Evolutionary conservation across 106 monocot genomes (phyloP).

Genomic region (Dendrobium huoshanense): DNA sequence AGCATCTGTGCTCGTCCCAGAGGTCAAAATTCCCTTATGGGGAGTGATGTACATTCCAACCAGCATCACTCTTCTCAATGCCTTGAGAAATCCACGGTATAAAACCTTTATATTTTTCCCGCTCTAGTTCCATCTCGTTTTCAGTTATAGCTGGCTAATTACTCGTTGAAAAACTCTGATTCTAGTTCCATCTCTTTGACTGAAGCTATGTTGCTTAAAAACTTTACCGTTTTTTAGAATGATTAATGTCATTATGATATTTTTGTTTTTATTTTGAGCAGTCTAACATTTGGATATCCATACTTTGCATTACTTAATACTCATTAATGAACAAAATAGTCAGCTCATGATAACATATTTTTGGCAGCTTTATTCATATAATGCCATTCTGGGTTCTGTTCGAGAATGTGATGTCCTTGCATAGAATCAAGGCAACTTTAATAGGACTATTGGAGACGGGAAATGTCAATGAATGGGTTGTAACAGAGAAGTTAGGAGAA

Average conservation of each 20-base stretch:
- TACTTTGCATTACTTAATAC: too few species aligned
- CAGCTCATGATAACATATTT: not conserved
- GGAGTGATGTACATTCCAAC: slow-evolving; percentile 26
- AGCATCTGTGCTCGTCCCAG: slow-evolving; percentile 21
- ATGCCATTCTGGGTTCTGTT: slow-evolving; percentile 37
- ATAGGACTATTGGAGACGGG: slow-evolving; percentile 28
- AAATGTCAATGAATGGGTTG: slow-evolving; percentile 43
- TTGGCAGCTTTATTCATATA: slow-evolving; percentile 2
- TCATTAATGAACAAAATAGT: too few species aligned
- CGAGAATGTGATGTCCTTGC: slow-evolving; percentile 52
- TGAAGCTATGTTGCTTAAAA: not conserved
- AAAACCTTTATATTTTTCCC: not conserved
- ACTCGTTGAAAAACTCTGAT: not conserved
- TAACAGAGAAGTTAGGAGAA: slow-evolving; percentile 42
- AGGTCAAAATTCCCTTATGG: slow-evolving; percentile 30
- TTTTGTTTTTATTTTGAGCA: not conserved
- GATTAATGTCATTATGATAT: not conserved
- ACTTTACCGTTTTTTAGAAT: not conserved
- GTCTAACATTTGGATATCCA: too few species aligned
- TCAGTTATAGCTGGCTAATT: not conserved
- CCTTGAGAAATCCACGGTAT: slow-evolving; percentile 31
- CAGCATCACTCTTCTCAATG: slow-evolving; percentile 23
- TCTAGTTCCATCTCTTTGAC: not conserved
- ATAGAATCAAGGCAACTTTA: slow-evolving; percentile 28
- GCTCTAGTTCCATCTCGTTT: too few species aligned